Evolutionary conservation across 176 grass and related monocot species (phyloP), one percentile per base, ranked within the genome.

Genomic region (Secale cereale): DNA sequence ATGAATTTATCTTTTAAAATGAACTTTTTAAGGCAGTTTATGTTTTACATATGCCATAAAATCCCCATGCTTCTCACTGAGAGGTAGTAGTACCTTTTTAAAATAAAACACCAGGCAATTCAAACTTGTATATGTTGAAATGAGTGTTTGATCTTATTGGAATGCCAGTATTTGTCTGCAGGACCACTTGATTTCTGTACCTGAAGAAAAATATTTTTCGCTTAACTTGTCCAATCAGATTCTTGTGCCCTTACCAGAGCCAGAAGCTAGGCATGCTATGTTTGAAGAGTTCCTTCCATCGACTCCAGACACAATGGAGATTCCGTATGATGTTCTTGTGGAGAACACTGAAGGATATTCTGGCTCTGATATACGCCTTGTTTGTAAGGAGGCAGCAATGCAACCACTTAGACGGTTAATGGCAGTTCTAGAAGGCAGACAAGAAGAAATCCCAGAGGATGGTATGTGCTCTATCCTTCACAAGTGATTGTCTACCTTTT

Each of bases 321-420:
- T 93, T 50, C 89, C 89, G 1, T 95, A 93, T 80, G 85, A 95
- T 74, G 29, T 90, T 90, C 91, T 95, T 60, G 87, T 95, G 63
- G 93, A 90, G 43, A 93, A 74, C 90, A 90, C 89, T 64, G 93
- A 93, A 95, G 93, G 93, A 78, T 98, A 93, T 90, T 98, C 93
- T 4, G 95, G 93, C 27, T 98, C 95, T 80, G 95, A 98, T 89
- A 95, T 98, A 48, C 93, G 85, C 61, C 85, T 98, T 32, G 91
- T 93, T 43, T 98, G 95, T 89, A 95, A 98, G 91, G 93, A 98
- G 81, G 87, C 95, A 29, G 95, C 95, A 74, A 98, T 98, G 95
- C 91, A 98, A 70, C 93, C 93, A 22, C 87, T 98, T 82, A 92
- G 95, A 81, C 91, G 91, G 43, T 39, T 95, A 88, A 95, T 98